Conservation (phyloP, 1,284 basidiomycete species). For the Rhodotorula sp. region DNA sequence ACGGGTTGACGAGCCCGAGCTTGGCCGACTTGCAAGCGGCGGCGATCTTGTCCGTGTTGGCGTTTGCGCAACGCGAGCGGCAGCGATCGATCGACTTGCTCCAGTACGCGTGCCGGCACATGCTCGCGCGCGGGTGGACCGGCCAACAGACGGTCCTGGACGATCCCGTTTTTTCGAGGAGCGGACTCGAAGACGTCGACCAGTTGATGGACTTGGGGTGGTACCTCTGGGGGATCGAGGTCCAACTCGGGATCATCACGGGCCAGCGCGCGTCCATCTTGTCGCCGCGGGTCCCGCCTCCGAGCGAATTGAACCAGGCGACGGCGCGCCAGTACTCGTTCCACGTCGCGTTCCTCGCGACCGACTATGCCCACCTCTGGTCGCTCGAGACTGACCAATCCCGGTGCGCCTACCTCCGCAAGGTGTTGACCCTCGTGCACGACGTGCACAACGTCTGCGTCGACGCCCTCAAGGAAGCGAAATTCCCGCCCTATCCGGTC, state of each 20-base stretch:
- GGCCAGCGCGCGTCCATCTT: constrained; percentile 10
- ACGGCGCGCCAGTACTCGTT: constrained; percentile 13
- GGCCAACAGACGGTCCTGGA: constrained; percentile 1
- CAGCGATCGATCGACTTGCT: constrained; percentile 1
- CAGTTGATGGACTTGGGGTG: constrained; percentile 12
- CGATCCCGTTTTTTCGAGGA: not conserved
- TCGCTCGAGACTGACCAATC: not conserved
- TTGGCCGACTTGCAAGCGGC: constrained; percentile 12
- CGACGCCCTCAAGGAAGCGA: constrained; percentile 2
- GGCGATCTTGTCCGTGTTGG: constrained; percentile 9
- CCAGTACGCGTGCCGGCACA: constrained; percentile 13
- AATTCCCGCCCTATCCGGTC: not conserved
- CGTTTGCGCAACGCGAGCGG: constrained; percentile 8
- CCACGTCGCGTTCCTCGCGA: constrained; percentile 8
- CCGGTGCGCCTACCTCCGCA: not conserved
- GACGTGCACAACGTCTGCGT: constrained; percentile 6
- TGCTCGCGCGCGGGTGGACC: constrained; percentile 4
- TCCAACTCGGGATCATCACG: constrained; percentile 21
- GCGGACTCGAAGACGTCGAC: not conserved
- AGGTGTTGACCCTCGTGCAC: not conserved
- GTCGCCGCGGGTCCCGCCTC: not conserved
- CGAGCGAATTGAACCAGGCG: not conserved
- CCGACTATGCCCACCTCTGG: constrained; percentile 17
- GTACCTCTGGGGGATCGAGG: constrained; percentile 15
- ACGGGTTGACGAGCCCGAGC: not conserved